Evolutionary conservation across 306 rosid species (phyloP).

Genomic region (Ormosia semicastrata): DNA sequence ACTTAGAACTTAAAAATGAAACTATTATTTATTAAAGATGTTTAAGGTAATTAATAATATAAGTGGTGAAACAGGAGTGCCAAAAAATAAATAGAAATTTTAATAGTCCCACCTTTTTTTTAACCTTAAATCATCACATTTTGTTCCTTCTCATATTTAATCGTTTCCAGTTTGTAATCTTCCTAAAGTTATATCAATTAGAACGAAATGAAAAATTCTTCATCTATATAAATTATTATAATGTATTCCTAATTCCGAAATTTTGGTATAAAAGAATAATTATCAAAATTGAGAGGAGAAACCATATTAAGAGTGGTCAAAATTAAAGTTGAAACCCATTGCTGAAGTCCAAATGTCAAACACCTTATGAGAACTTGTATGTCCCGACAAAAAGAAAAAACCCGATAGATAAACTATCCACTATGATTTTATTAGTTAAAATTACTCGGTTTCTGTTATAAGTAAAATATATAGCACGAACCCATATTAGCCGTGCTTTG

Average conservation of each 20-base stretch:
- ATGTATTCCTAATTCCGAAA: neutral
- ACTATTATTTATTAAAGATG: too few relatives aligned
- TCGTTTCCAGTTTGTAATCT: neutral
- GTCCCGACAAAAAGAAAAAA: neutral
- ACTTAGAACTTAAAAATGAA: too few relatives aligned
- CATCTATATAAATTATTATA: neutral
- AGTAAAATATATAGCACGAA: neutral
- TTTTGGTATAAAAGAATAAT: neutral
- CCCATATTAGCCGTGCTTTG: neutral
- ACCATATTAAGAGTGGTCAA: neutral
- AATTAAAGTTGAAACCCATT: neutral
- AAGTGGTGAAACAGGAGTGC: too few relatives aligned
- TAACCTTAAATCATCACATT: too few relatives aligned
- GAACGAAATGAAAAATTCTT: neutral
- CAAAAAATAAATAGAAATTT: too few relatives aligned
- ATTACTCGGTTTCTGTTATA: neutral
- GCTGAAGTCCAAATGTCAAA: neutral
- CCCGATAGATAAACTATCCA: neutral
- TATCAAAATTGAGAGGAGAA: neutral
- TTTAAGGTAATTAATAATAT: too few relatives aligned
- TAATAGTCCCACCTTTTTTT: too few relatives aligned
- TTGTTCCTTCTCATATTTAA: too few relatives aligned
- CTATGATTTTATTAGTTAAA: neutral
- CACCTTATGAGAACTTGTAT: neutral
- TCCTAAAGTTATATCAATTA: neutral